These are phyloP conservation scores for Sicyos edulis DNA, from an alignment of 306 rosid genomes.

Conservation along the genomic window DNA sequence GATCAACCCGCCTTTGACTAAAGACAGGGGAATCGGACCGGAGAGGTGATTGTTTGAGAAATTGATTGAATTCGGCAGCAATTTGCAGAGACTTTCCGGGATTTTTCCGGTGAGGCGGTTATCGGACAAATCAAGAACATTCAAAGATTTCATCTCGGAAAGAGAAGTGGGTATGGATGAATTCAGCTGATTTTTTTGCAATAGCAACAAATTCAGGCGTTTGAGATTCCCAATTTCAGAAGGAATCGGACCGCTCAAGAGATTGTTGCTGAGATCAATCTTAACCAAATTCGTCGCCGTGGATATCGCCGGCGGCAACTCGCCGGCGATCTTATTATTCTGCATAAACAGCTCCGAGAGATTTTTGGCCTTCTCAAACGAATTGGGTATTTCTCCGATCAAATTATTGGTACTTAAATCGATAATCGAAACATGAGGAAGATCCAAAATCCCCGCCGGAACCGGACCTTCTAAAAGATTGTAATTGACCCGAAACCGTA, in stretches of 20 bases:
- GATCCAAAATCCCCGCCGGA: conserved; percentile 56
- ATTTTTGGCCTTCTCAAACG: conserved; percentile 51
- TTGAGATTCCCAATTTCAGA: conserved; percentile 61
- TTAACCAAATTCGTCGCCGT: conserved; percentile 58
- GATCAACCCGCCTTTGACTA: conserved; percentile 70
- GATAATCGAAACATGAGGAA: conserved; percentile 73
- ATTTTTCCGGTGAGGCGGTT: conserved; percentile 70
- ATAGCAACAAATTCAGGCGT: conserved; percentile 59
- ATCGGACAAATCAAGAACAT: conserved; percentile 87
- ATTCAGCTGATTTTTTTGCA: conserved; percentile 70
- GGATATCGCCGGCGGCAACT: conserved; percentile 60
- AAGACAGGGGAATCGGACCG: conserved; percentile 70
- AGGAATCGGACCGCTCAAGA: conserved; percentile 73
- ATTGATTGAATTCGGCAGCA: conserved; percentile 80
- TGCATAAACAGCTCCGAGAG: conserved; percentile 79
- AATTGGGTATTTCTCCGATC: conserved; percentile 50
- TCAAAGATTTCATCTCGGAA: conserved; percentile 55
- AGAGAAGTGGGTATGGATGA: conserved; percentile 72
- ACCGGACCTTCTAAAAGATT: conserved; percentile 61
- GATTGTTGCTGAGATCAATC: conserved; percentile 78
- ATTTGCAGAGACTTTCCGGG: conserved; percentile 66
- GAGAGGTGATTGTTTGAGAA: conserved; percentile 73
- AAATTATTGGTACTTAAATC: conserved; percentile 64
- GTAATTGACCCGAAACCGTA: conserved; percentile 71
- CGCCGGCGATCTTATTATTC: conserved; percentile 66